Evolutionary conservation across 805 yeast genomes (phyloP).

Genomic region (Sungouiozyma ichnusensis): DNA sequence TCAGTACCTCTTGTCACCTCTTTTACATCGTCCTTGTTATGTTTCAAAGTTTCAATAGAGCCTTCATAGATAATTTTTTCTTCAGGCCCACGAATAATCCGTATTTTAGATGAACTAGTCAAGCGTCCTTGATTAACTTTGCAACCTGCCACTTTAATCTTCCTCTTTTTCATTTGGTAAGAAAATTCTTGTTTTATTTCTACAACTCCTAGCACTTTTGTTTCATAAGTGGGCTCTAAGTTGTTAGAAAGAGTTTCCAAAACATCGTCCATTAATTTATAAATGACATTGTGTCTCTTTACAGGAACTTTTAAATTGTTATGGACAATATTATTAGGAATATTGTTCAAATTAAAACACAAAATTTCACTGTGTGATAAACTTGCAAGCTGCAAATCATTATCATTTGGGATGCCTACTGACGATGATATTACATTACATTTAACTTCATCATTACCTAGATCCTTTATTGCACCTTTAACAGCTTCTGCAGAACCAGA

Average conservation of each 20-base stretch:
- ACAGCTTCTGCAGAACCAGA: conserved; percentile 94
- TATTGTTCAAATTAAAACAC: conserved; percentile 58
- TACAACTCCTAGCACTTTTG: conserved; percentile 55
- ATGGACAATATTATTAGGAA: conserved; percentile 50
- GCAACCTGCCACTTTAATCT: conserved; percentile 74
- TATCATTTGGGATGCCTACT: conserved; percentile 67
- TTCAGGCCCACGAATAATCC: conserved; percentile 41
- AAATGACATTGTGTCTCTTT: conserved; percentile 66
- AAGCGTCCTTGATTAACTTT: conserved; percentile 62
- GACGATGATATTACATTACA: conserved; percentile 60
- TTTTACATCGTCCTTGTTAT: conserved; percentile 64
- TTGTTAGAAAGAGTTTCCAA: conserved; percentile 48
- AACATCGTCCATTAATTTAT: conserved; percentile 79
- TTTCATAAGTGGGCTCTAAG: conserved; percentile 57
- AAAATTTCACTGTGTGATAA: conserved; percentile 63
- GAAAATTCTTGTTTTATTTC: conserved; percentile 63
- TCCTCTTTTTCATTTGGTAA: conserved; percentile 52
- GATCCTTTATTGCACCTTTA: conserved; percentile 59
- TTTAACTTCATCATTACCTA: conserved; percentile 82
- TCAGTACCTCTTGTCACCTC: conserved; percentile 81
- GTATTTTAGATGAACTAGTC: conserved; percentile 46
- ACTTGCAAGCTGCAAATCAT: conserved; percentile 57
- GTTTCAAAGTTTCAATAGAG: conserved; percentile 60
- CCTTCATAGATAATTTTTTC: conserved; percentile 42
- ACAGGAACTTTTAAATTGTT: conserved; percentile 51